Evolutionary conservation across 108 stramenopile species (phyloP).

Genomic region (Cyclotella atomus): DNA sequence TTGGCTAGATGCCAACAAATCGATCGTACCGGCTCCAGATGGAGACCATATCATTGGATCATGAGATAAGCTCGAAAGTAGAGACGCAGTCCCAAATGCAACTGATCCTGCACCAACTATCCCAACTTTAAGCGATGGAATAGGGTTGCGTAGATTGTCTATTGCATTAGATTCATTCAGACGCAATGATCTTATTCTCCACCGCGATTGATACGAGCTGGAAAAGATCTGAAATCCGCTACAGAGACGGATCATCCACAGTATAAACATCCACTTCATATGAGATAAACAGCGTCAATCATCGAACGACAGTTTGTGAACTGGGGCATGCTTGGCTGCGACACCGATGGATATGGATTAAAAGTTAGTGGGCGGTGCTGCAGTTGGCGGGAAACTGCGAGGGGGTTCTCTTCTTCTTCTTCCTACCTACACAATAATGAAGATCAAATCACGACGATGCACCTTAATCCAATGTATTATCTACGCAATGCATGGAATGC

Average conservation of each 20-base stretch:
- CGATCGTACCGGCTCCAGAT: conserved; percentile 51
- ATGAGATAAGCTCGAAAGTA: conserved; percentile 56
- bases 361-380: too few relatives aligned
- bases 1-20: conserved; percentile 22
- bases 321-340: too few relatives aligned
- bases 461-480: too few relatives aligned
- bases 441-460: too few relatives aligned
- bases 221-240: not conserved
- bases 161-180: not conserved
- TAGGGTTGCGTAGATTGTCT: not conserved
- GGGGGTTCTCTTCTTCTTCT: too few relatives aligned
- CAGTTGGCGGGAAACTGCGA: too few relatives aligned
- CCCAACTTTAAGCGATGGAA: conserved; percentile 43
- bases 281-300: not conserved
- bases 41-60: conserved; percentile 75
- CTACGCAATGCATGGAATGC: too few relatives aligned
- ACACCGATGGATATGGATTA: too few relatives aligned
- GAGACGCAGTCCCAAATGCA: conserved; percentile 61
- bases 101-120: conserved; percentile 69
- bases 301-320: too few relatives aligned
- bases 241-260: not conserved
- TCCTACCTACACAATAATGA: too few relatives aligned
- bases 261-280: not conserved
- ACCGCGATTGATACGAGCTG: too few relatives aligned
- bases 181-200: too few relatives aligned